Evolutionary conservation across 305 asterid genomes (phyloP), one percentile per base, ranked within the genome.

Genomic region (Fraxinus paxiana): DNA sequence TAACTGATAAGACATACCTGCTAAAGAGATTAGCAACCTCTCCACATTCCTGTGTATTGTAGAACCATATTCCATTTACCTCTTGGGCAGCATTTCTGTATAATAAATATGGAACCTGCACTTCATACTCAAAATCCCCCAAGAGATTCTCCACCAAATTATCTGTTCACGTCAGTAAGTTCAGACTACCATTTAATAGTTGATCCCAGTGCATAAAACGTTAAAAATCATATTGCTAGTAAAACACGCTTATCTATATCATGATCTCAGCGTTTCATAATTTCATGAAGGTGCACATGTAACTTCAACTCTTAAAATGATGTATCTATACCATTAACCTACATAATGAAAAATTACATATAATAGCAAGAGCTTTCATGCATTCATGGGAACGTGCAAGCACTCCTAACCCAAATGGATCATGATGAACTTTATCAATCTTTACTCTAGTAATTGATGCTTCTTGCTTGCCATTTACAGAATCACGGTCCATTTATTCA

Each of bases 301-400:
- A 20, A 79, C 34, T 65, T 65, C 78, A 83, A 83, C 37, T 71
- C 78, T 56, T 18, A 31, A 43, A 80, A 73, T 65, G 76, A 75
- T 41, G 76, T 41, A 37, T 26, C 67, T 24, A 28, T 63, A 35
- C 30, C 61, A 73, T 18, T 61, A 61, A 10, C 70, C 31, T 61
- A 54, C 31, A 20, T 12, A 20, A 59, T 20, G n/a, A 5, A 54
- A 6, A 61, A 8, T 61, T 38, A 61, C 26, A 61, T 7, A 22
- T 61, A 61, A 13, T 10, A 6, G 15, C 13, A 18, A 18, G 30
- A 61, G 31, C 70, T 61, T 61, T 61, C 31, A 61, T 20, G 12
- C 70, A 9, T 20, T 61, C 31, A 61, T 61, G 12, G 65, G 28
- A 61, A 13, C 1, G 30, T 61, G 12, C 70, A 18, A 61, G 31